Conservation (phyloP, 1,284 basidiomycete species). For the Cutaneotrichosporon dermatis region DNA sequence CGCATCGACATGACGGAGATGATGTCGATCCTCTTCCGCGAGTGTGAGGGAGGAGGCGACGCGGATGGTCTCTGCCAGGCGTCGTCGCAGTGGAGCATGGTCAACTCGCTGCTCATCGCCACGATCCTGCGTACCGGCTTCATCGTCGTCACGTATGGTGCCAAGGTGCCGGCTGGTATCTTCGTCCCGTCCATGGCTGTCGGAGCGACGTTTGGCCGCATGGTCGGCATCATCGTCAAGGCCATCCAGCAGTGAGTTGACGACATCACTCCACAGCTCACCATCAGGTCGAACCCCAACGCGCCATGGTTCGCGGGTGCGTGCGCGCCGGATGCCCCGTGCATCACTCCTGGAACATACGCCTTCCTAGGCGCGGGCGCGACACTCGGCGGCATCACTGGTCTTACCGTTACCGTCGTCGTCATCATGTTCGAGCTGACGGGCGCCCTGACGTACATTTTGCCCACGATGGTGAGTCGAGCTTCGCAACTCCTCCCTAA, state of each 20-base stretch:
- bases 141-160: constrained; percentile 90
- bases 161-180: constrained; percentile 94
- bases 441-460: constrained; percentile 88
- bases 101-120: constrained; percentile 84
- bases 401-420: constrained; percentile 71
- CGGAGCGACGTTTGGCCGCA: constrained; percentile 90
- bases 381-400: constrained; percentile 82
- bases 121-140: constrained; percentile 81
- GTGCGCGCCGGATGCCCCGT: constrained; percentile 86
- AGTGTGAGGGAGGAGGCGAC: constrained; percentile 92
- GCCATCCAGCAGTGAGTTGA: constrained; percentile 71
- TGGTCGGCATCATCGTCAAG: constrained; percentile 92
- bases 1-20: constrained; percentile 98
- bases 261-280: not conserved
- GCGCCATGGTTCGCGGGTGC: constrained; percentile 76
- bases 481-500: constrained; percentile 57
- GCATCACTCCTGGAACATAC: constrained; percentile 97
- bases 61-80: constrained; percentile 92
- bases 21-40: constrained; percentile 92
- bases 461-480: constrained; percentile 85
- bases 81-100: constrained; percentile 88
- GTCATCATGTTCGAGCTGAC: constrained; percentile 98
- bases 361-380: constrained; percentile 92
- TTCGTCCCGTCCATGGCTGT: constrained; percentile 98
- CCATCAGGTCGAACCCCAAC: constrained; percentile 65